These are phyloP conservation scores for Puccinia novopanici DNA, from an alignment of 1,284 basidiomycete species.

Conservation along the genomic window DNA sequence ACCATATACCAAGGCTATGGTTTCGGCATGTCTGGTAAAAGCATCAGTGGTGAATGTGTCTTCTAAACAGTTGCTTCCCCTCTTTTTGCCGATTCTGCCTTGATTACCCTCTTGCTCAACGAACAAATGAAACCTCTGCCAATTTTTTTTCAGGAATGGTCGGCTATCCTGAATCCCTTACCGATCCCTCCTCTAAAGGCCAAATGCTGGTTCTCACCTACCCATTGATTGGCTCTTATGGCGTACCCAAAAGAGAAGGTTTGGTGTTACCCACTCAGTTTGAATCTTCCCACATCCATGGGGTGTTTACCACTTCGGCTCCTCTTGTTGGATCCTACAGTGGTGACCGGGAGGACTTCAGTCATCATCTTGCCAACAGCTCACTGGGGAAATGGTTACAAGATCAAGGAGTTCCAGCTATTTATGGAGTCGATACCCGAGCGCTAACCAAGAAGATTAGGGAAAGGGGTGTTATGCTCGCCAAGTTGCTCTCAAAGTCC, in stretches of 20 bases:
- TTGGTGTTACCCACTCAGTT: slow-evolving; percentile 62
- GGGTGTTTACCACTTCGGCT: slow-evolving; percentile 84
- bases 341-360: slow-evolving; percentile 70
- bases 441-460: slow-evolving; percentile 94
- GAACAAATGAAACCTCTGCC: not conserved
- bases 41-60: slow-evolving; percentile 94
- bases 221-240: slow-evolving; percentile 96
- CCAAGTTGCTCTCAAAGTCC: slow-evolving; percentile 66
- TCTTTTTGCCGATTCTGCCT: not conserved
- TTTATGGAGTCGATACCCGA: slow-evolving; percentile 95
- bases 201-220: slow-evolving; percentile 98
- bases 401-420: slow-evolving; percentile 89
- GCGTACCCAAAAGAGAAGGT: slow-evolving; percentile 69
- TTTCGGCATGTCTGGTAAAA: slow-evolving; percentile 89
- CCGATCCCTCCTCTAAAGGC: slow-evolving; percentile 97
- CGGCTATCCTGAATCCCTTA: slow-evolving; percentile 96
- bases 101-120: slow-evolving; percentile 22
- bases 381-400: slow-evolving; percentile 91
- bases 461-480: slow-evolving; percentile 90
- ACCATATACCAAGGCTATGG: slow-evolving; percentile 83
- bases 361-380: slow-evolving; percentile 88
- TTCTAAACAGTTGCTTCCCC: slow-evolving; percentile 88
- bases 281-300: slow-evolving; percentile 91
- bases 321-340: slow-evolving; percentile 89
- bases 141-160: slow-evolving; percentile 77